Evolutionary conservation across 2,329 filamentous ascomycete genomes (phyloP).

Genomic region (Exophiala bonariae): DNA sequence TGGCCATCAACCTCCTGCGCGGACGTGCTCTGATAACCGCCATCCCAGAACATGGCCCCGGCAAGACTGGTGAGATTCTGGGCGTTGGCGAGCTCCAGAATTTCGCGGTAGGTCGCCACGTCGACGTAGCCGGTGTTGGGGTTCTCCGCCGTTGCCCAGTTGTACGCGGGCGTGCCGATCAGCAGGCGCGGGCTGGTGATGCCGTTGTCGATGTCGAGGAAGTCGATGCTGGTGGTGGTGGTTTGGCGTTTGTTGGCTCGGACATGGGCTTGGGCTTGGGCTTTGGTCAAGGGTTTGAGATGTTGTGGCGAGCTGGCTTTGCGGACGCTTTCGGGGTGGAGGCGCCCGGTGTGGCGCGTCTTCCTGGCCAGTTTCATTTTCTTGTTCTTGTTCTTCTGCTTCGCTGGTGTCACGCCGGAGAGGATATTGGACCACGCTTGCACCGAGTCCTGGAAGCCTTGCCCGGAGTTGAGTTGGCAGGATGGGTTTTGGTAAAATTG

Average conservation of each 20-base stretch:
- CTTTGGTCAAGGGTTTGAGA: no score
- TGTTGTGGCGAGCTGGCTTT: background rate
- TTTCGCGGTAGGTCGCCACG: slow-evolving; percentile 10
- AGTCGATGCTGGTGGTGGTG: background rate
- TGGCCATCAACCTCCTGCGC: slow-evolving; percentile 3
- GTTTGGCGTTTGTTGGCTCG: background rate
- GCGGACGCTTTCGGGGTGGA: background rate
- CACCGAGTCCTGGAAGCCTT: slow-evolving; percentile 19
- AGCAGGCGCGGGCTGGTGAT: slow-evolving; percentile 17
- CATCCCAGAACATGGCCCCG: slow-evolving; percentile 25
- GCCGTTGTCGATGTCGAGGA: slow-evolving; percentile 20
- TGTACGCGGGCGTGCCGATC: slow-evolving; percentile 24
- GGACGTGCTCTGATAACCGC: slow-evolving; percentile 17
- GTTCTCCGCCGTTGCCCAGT: slow-evolving; percentile 1
- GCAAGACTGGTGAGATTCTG: slow-evolving; percentile 23
- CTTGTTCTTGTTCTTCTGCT: background rate
- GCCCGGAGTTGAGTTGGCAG: slow-evolving; percentile 17
- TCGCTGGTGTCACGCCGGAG: background rate
- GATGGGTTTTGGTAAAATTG: slow-evolving; percentile 29
- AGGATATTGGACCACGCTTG: slow-evolving; percentile 19
- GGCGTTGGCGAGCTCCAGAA: slow-evolving; percentile 13
- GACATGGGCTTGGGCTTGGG: no score
- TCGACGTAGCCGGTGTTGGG: slow-evolving; percentile 9
- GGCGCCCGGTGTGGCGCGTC: background rate
- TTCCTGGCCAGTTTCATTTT: background rate